These are phyloP conservation scores for Vitellaria paradoxa DNA, from an alignment of 179 eudicot species.

Conservation along the genomic window DNA sequence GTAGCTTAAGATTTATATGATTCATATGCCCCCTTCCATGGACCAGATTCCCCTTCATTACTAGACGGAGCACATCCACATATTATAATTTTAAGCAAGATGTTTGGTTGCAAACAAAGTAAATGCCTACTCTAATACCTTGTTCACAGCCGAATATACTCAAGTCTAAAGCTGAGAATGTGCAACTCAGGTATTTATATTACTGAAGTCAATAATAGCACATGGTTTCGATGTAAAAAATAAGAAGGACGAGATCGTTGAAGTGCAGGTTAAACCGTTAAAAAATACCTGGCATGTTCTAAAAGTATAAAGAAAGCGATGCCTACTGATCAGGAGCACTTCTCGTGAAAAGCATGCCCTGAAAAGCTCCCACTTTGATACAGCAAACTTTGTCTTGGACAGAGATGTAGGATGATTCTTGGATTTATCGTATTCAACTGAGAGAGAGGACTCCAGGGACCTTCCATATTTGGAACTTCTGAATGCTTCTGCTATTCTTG, in stretches of 20 bases:
- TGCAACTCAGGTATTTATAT: background rate
- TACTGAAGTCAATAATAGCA: background rate
- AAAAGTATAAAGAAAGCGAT: constrained; percentile 77
- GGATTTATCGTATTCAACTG: constrained; percentile 57
- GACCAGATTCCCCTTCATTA: background rate
- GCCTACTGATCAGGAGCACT: constrained; percentile 68
- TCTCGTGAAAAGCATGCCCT: constrained; percentile 72
- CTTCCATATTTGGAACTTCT: constrained; percentile 63
- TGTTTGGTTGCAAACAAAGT: background rate
- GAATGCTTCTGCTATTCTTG: constrained; percentile 70
- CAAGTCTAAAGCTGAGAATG: background rate
- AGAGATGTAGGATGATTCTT: constrained; percentile 61
- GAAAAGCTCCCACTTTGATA: constrained; percentile 66
- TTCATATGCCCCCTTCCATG: background rate
- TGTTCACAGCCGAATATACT: background rate
- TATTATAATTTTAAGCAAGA: background rate
- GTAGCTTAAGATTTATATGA: background rate
- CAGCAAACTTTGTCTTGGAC: constrained; percentile 47
- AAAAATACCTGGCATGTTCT: constrained; percentile 87
- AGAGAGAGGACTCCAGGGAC: constrained; percentile 41
- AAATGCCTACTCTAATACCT: background rate
- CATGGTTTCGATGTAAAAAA: background rate
- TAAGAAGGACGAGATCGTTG: background rate
- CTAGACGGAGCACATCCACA: background rate
- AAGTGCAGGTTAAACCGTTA: constrained; percentile 16